phyloP scores from a whole-genome alignment of 2,329 filamentous ascomycete genomes.

The Trichoderma cornu-damae region DNA sequence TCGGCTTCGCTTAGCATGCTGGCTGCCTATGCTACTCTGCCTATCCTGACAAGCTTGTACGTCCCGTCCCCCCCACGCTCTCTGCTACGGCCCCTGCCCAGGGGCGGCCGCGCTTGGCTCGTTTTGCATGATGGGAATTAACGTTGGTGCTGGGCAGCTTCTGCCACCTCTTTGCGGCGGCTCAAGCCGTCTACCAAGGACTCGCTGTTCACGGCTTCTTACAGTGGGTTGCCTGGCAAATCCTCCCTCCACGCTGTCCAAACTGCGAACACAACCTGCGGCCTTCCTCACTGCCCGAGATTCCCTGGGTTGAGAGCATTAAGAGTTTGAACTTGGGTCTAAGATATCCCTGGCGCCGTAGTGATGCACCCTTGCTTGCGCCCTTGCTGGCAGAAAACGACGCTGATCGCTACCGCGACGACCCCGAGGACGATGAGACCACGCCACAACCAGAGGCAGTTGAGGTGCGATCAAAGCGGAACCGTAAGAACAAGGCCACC shows the following conservation, averaged over 20 bases:
- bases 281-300: conserved; percentile 32
- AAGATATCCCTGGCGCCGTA: conserved; percentile 18
- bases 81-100: not conserved
- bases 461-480: conserved; percentile 23
- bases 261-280: conserved; percentile 38
- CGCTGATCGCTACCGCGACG: conserved; percentile 27
- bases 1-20: conserved; percentile 36
- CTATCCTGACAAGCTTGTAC: conserved; percentile 39
- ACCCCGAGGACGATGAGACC: conserved; percentile 18
- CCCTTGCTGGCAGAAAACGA: conserved; percentile 25
- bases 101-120: not conserved
- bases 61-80: conserved; percentile 15
- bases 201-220: conserved; percentile 37
- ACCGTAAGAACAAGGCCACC: conserved; percentile 24
- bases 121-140: not conserved
- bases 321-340: conserved; percentile 15
- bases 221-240: conserved; percentile 38
- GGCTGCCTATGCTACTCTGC: conserved; percentile 40
- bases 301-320: conserved; percentile 33
- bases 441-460: conserved; percentile 23
- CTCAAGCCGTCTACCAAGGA: conserved; percentile 37
- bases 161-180: conserved; percentile 36
- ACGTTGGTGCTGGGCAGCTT: conserved; percentile 27
- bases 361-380: conserved; percentile 24
- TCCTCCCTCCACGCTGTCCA: conserved; percentile 38